Evolutionary conservation across 176 grass and related monocot species (phyloP), one percentile per base, ranked within the genome.

Genomic region (Chrysopogon serrulatus): DNA sequence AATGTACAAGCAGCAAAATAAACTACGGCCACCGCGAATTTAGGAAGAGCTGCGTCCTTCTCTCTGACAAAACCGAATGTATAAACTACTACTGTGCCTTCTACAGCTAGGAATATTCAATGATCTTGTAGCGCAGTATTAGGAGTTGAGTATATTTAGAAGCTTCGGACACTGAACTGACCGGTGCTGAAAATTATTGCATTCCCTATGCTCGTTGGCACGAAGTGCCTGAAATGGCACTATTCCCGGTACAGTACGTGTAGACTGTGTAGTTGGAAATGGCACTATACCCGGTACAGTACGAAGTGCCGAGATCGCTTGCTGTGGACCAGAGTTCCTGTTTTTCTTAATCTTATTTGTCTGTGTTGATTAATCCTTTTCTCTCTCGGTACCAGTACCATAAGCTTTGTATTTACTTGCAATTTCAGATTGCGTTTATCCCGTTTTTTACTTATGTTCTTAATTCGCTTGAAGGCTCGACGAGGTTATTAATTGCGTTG

Each of bases 141-240:
- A 36, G 19, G 63, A 82, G 41, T 40, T 23, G 41, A 62, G 83
- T 71, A 86, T 86, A 64, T 44, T 81, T 82, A 78, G 88, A 90
- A 90, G 78, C 78, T 90, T 82, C 72, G 88, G 76, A 78, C 73
- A n/a, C 71, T 44, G 83, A 77, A 71, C 88, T 86, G 72, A 39
- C 79, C 35, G 54, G 23, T 51, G 72, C 43, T n/a, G 71, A 86
- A 33, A 41, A 82, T 28, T 74, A 86, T 56, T 82, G 83, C 16
- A 9, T 77, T 82, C 44, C 42, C 73, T n/a, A 65, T 37, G 63
- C 27, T n/a, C 35, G 15, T 40, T 23, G 37, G 69, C 68, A 68
- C 77, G 1, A 32, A 47, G 49, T 19, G 70, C 87, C 76, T 69
- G 37, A 84, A 74, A 84, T 71, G 73, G n/a, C 59, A 79, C 60